Base-by-base conservation (phyloP, 1,139 yeast species). In the Lodderomyces metapsilosis region DNA sequence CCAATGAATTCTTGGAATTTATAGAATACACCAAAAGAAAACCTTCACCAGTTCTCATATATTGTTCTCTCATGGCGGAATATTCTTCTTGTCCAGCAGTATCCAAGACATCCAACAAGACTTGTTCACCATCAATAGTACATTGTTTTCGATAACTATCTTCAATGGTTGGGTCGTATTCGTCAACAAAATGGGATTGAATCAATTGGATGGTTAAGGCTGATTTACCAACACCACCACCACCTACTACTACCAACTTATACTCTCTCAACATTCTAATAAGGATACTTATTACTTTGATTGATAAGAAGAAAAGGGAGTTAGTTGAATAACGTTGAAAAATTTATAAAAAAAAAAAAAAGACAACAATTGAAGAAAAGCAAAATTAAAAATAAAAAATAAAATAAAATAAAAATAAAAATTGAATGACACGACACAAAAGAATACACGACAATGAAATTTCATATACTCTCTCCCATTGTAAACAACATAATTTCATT, bases 21-120 rank as follows among this genome's bases (percentile, higher is more conserved):
- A 88, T 89, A 5, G 92, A 83, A 58, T 88, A 88, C 20, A 87
- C 96, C 47, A 89, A 68, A 41, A 89, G 66, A 57, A 88, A 89
- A 13, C 96, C 97, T 61, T 88, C 95, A 38, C 96, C 96, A 13
- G 95, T 88, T 49, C 96, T 78, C 82, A 92, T 92, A 68, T 94
- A 76, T 55, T 84, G 94, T 64, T 92, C 98, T 56, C 98, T 77
- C 92, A 92, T 84, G 23, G 97, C 95, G 43, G 91, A 82, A 64
- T 89, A 92, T 65, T 92, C 98, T 65, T 92, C 98, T 71, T 91
- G 98, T 35, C 98, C 98, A 12, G 98, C 98, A 34, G 98, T 92
- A 64, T 92, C 98, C 61, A 92, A 77, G 42, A 92, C 88, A 64
- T 92, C 84, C 57, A 78, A 66, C 37, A 78, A 65, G 7, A 73